Conservation (phyloP, 495 filamentous ascomycete species). For the Chaetomidium leptoderma region DNA sequence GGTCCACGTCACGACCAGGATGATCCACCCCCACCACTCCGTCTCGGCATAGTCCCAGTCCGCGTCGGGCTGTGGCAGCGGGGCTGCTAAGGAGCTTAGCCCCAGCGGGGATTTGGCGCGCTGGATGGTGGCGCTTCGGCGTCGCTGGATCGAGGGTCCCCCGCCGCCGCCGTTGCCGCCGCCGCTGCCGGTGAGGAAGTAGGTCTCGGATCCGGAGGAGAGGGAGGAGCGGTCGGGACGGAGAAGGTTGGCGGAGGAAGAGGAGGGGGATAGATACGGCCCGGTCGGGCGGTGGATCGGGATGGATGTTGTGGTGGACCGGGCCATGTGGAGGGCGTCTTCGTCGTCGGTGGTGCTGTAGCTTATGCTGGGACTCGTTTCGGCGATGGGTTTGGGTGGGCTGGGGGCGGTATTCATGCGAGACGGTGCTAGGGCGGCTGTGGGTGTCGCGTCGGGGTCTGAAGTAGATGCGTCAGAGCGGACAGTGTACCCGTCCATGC, state of each 20-base stretch:
- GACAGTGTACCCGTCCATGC: slow-evolving; percentile 41
- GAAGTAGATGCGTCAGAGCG: slow-evolving; percentile 9
- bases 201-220: slow-evolving; percentile 62
- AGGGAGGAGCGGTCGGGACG: slow-evolving; percentile 45
- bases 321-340: slow-evolving; percentile 58
- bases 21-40: slow-evolving; percentile 94
- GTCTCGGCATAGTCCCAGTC: slow-evolving; percentile 89
- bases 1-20: slow-evolving; percentile 83
- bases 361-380: slow-evolving; percentile 53
- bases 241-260: slow-evolving; percentile 33
- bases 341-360: slow-evolving; percentile 81
- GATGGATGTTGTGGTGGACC: slow-evolving; percentile 7
- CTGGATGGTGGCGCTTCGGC: slow-evolving; percentile 49
- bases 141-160: slow-evolving; percentile 36
- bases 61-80: slow-evolving; percentile 40
- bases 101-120: slow-evolving; percentile 60
- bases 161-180: not conserved
- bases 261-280: slow-evolving; percentile 18
- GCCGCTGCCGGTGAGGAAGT: slow-evolving; percentile 45
- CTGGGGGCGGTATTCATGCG: slow-evolving; percentile 16
- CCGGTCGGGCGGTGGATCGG: slow-evolving; percentile 25
- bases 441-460: slow-evolving; percentile 31
- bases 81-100: slow-evolving; percentile 36
- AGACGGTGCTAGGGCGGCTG: slow-evolving; percentile 25
- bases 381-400: slow-evolving; percentile 4